Percentiles rank a stretch among this genome's conserved stretches.
Conservation (phyloP, 2,329 filamentous ascomycete species). For the Fusarium mexicanum region DNA sequence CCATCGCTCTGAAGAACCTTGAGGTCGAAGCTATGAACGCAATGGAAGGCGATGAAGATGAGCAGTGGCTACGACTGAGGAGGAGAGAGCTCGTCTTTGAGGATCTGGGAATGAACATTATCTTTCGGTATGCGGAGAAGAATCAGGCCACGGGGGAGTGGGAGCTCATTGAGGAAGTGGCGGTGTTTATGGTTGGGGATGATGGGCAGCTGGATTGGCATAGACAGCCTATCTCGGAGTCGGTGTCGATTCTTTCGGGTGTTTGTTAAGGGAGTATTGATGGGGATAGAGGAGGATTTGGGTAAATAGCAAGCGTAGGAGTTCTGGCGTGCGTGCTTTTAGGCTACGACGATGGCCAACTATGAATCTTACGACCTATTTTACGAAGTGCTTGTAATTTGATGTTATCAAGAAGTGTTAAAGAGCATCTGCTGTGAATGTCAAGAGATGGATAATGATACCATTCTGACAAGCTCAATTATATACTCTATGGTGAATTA, state of each 20-base stretch:
- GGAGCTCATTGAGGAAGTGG: slow-evolving; percentile 52
- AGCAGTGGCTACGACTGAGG: slow-evolving; percentile 53
- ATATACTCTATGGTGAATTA: rapidly evolving
- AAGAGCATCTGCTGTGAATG: neutral
- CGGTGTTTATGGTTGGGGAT: slow-evolving; percentile 43
- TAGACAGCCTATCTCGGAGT: slow-evolving; percentile 49
- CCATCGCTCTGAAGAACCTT: slow-evolving; percentile 51
- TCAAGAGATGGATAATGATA: neutral
- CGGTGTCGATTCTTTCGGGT: slow-evolving; percentile 40
- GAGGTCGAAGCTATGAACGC: slow-evolving; percentile 48
- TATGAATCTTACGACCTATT: neutral
- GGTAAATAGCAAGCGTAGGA: slow-evolving; percentile 11
- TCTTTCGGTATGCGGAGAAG: slow-evolving; percentile 51
- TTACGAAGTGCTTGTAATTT: neutral
- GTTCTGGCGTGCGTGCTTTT: slow-evolving; percentile 22
- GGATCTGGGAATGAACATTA: slow-evolving; percentile 49
- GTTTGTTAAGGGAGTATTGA: slow-evolving; percentile 21
- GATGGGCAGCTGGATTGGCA: slow-evolving; percentile 50
- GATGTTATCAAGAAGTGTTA: neutral
- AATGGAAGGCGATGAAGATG: slow-evolving; percentile 45
- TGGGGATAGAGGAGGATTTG: neutral
- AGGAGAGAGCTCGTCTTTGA: slow-evolving; percentile 52
- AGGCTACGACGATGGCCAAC: neutral
- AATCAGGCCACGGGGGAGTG: slow-evolving; percentile 45
- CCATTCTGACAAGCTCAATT: too few relatives aligned